Percentiles rank a stretch among this genome's conserved stretches.
These are phyloP conservation scores for Paecilomyces sp. DNA, from an alignment of 2,329 filamentous ascomycete genomes.

Conservation along the genomic window DNA sequence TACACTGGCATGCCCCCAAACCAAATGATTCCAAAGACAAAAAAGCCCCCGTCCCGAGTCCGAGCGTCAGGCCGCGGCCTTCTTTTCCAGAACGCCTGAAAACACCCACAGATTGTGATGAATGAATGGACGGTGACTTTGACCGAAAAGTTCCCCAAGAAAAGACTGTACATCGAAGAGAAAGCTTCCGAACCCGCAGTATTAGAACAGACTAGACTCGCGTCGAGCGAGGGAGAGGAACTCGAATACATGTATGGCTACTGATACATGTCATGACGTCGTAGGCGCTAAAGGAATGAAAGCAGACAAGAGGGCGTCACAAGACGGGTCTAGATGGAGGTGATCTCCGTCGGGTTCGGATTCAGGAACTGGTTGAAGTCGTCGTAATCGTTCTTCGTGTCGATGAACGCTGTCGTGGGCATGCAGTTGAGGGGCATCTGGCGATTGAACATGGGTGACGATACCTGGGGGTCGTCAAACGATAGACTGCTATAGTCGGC, in stretches of 20 bases:
- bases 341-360: conserved; percentile 30
- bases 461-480: conserved; percentile 24
- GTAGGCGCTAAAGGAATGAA: neutral
- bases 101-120: neutral
- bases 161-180: neutral
- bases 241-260: neutral
- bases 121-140: neutral
- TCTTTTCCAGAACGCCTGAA: neutral
- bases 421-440: conserved; percentile 28
- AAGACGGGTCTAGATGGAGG: conserved; percentile 18
- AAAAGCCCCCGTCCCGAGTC: neutral
- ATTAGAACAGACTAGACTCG: neutral
- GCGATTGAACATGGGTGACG: conserved; percentile 29
- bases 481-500: conserved; percentile 22
- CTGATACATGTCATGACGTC: conserved; percentile 3
- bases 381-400: conserved; percentile 27
- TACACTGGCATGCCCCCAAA: neutral
- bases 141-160: neutral
- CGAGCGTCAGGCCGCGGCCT: neutral
- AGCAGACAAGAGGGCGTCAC: neutral
- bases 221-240: neutral
- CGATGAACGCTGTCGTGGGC: conserved; percentile 19
- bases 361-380: conserved; percentile 35
- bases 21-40: neutral
- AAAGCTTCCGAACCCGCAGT: neutral